A percentile compares a stretch with the other conserved stretches of the same genome.
phyloP scores from a whole-genome alignment of 768 basidiomycete species.

The Rhizopogon sp. region DNA sequence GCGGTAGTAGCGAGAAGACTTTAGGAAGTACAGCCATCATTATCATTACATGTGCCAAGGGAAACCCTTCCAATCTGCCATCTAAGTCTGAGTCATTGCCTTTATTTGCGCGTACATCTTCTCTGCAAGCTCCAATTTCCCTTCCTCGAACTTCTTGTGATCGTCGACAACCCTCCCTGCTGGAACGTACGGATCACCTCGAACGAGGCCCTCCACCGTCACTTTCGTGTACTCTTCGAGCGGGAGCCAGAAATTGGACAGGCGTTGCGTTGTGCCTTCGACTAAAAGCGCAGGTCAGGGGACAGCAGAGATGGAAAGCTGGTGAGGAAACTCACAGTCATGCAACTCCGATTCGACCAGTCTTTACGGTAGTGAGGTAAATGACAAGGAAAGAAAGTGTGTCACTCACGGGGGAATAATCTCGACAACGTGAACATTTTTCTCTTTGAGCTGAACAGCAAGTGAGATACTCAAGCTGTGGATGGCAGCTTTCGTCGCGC shows the following conservation, averaged over 20 bases:
- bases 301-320: background rate
- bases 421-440: slow-evolving; percentile 50
- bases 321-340: slow-evolving; percentile 36
- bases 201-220: slow-evolving; percentile 32
- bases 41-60: background rate
- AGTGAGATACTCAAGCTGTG: slow-evolving; percentile 48
- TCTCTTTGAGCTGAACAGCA: slow-evolving; percentile 39
- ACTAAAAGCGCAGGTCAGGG: slow-evolving; percentile 50
- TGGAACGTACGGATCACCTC: slow-evolving; percentile 28
- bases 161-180: slow-evolving; percentile 13
- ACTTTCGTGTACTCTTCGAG: slow-evolving; percentile 40
- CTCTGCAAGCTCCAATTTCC: slow-evolving; percentile 17
- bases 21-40: too few relatives aligned
- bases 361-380: slow-evolving; percentile 20
- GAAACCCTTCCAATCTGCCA: background rate
- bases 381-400: slow-evolving; percentile 1
- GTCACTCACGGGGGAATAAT: slow-evolving; percentile 52
- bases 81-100: background rate
- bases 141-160: slow-evolving; percentile 24
- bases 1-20: too few relatives aligned
- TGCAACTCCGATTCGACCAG: slow-evolving; percentile 61
- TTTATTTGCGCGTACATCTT: background rate
- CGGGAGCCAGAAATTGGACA: slow-evolving; percentile 56
- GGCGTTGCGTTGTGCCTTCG: slow-evolving; percentile 41
- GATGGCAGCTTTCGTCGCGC: slow-evolving; percentile 53